Conservation (phyloP, 1,284 basidiomycete genomes). For the Trichosporon coremiiforme region DNA sequence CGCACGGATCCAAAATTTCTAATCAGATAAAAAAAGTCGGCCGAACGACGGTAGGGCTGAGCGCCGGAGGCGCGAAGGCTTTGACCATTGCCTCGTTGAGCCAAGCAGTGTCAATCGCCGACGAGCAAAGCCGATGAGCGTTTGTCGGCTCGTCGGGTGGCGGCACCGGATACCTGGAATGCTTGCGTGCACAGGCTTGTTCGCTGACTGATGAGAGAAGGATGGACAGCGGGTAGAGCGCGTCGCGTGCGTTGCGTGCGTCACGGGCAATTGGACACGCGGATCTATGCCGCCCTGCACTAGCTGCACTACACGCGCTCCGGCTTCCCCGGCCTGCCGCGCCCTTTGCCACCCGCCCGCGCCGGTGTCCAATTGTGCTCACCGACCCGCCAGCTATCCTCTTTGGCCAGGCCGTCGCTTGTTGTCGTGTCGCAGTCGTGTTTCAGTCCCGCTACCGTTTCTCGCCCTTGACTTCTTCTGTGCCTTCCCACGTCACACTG, state of each 20-base stretch:
- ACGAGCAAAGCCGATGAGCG: neutral
- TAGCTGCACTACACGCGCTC: no score
- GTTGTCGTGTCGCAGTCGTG: neutral
- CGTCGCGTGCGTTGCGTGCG: no score
- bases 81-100: no score
- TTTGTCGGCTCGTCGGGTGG: neutral
- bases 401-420: neutral
- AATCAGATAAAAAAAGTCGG: constrained; percentile 7
- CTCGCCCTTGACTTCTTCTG: neutral
- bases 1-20: constrained; percentile 6
- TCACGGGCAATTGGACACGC: neutral
- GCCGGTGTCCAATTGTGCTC: no score
- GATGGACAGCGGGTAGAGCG: neutral
- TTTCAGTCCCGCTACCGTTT: neutral
- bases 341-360: no score
- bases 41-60: neutral
- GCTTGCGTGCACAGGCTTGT: no score
- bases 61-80: no score
- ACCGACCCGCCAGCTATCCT: no score
- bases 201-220: neutral
- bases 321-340: no score
- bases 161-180: no score
- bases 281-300: neutral
- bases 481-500: neutral
- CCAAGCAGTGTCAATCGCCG: neutral